Evolutionary conservation across 2,329 filamentous ascomycete species (phyloP), one percentile per base, ranked within the genome.

Genomic region (Trichoderma endophyticum): DNA sequence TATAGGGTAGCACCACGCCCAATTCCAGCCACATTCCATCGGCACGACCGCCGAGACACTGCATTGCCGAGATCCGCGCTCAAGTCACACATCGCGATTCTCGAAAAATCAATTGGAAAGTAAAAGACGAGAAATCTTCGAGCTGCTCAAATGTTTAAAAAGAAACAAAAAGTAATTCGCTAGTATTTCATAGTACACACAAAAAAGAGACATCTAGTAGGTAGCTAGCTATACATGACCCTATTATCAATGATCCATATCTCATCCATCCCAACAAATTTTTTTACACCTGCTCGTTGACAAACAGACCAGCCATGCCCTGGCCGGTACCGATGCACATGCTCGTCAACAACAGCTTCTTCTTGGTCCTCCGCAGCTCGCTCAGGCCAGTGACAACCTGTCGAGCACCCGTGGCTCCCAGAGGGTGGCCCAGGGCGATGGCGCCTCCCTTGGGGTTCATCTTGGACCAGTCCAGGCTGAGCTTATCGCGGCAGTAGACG

Each of bases 301-400:
- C 87, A 80, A 91, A 90, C 78, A 91, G 77, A 3, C 88, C 89
- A 21, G 90, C 90, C 89, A 91, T 91, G 51, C 89, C 90, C 84
- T 90, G 89, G 18, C 90, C 90, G 7, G 89, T 91, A 48, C 90
- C 90, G 74, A 91, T 90, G 79, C 90, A 98, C 95, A 98, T 98
- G 80, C 92, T 96, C 24, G 94, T 97, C 78, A 98, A 84, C 74
- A 98, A 82, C 76, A 97, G 86, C 92, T 94, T 97, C 88, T 95
- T 95, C 87, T 94, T 93, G 74, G 90, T 90, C 79, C 93, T 89
- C 79, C 93, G 87, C 77, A 91, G 90, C 87, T 97, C 95, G 78
- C 92, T 95, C 79, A 98, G 82, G 24, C 95, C 93, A 1, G 96
- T 98, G 73, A 96, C 94, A 75, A 98, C 94, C 82, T 95, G 93